Evolutionary conservation across 1,284 basidiomycete species (phyloP).

Genomic region (Malassezia nana): DNA sequence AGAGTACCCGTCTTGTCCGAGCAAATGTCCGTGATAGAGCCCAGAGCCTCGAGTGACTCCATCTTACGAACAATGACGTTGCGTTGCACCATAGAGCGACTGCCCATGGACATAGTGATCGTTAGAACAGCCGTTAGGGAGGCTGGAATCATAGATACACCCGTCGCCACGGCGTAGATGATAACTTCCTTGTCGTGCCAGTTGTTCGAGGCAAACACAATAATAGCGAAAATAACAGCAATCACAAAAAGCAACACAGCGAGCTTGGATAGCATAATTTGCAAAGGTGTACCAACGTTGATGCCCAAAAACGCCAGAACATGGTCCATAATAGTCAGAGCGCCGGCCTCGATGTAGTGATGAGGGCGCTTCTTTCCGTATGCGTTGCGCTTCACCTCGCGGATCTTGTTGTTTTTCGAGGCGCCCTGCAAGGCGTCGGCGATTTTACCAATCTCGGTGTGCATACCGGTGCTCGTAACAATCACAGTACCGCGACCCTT

Average conservation of each 20-base stretch:
- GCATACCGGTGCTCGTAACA: conserved; percentile 59
- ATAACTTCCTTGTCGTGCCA: conserved; percentile 45
- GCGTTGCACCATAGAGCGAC: conserved; percentile 54
- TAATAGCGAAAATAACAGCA: conserved; percentile 47
- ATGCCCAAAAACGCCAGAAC: conserved; percentile 47
- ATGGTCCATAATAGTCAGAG: conserved; percentile 47
- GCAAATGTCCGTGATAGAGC: conserved; percentile 46
- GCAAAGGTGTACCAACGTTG: conserved; percentile 49
- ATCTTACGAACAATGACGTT: conserved; percentile 54
- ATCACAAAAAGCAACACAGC: conserved; percentile 45
- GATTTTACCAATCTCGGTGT: conserved; percentile 46
- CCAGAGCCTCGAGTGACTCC: conserved; percentile 45
- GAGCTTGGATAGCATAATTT: conserved; percentile 47
- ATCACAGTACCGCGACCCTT: conserved; percentile 60
- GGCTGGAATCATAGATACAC: conserved; percentile 55
- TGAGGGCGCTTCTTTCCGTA: conserved; percentile 48
- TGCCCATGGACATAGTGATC: conserved; percentile 53
- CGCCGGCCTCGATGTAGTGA: conserved; percentile 48
- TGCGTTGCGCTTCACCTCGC: conserved; percentile 53
- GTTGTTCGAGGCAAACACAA: conserved; percentile 49
- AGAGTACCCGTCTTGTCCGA: conserved; percentile 47
- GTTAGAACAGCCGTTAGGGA: conserved; percentile 45
- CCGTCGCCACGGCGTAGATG: conserved; percentile 52
- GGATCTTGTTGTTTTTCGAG: conserved; percentile 35
- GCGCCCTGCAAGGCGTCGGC: conserved; percentile 42